Conservation (phyloP, 1,139 yeast species). For the Lodderomyces margitis region DNA sequence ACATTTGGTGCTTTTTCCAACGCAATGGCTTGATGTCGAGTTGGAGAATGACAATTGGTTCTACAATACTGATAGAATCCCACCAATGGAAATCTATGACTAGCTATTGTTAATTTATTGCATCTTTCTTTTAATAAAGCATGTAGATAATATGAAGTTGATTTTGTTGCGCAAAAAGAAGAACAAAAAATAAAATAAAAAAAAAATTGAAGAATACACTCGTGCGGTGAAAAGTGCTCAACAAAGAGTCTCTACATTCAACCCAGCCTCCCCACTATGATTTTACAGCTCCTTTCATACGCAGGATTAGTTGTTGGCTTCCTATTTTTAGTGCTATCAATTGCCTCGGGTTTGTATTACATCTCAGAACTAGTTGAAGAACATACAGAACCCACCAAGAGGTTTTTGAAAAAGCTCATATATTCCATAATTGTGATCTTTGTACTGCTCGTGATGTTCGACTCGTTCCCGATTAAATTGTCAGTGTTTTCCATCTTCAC, state of each 20-base stretch:
- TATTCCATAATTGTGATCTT: constrained; percentile 55
- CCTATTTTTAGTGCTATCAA: constrained; percentile 53
- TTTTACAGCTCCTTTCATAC: constrained; percentile 50
- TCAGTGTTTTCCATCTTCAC: constrained; percentile 66
- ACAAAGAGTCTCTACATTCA: too few relatives aligned
- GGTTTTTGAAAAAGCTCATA: constrained; percentile 62
- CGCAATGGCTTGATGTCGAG: constrained; percentile 86
- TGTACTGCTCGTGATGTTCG: constrained; percentile 61
- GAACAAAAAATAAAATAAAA: neutral
- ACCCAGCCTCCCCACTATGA: constrained; percentile 22
- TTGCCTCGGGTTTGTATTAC: constrained; percentile 88
- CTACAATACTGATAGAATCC: constrained; percentile 87
- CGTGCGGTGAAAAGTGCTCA: too few relatives aligned
- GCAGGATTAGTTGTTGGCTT: constrained; percentile 77
- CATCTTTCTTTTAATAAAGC: neutral
- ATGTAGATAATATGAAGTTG: too few relatives aligned
- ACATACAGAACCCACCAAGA: constrained; percentile 79
- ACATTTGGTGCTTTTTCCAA: constrained; percentile 83
- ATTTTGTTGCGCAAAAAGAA: neutral
- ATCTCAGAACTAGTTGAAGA: constrained; percentile 92
- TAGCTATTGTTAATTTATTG: constrained; percentile 22
- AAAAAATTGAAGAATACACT: too few relatives aligned
- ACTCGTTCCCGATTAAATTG: constrained; percentile 72
- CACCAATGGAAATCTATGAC: constrained; percentile 94
- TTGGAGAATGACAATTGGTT: constrained; percentile 93